Percentiles rank a stretch among this genome's conserved stretches.
Conservation (phyloP, 2,329 filamentous ascomycete genomes). For the Scleromitrula shiraiana region DNA sequence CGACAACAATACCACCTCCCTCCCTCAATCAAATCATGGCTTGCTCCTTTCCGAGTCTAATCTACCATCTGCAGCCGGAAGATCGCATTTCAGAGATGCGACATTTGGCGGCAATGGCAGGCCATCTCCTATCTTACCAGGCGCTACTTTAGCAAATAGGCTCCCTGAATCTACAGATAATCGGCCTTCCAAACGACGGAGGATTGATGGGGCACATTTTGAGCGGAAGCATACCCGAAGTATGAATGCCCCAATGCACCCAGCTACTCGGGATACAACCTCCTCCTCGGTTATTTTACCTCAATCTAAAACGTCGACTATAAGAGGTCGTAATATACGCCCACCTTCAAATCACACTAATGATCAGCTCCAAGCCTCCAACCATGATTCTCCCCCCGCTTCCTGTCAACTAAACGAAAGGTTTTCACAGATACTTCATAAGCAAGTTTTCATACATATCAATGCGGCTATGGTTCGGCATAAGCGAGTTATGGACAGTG, state of each 20-base stretch:
- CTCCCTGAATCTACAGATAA: not conserved
- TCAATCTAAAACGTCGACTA: not conserved
- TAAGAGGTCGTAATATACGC: not conserved
- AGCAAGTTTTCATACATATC: constrained; percentile 5
- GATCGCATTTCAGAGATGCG: not conserved
- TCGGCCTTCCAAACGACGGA: not conserved
- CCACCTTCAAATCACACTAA: no score
- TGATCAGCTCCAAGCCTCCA: not conserved
- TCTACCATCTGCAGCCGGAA: not conserved
- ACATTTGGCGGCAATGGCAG: no score
- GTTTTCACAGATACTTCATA: not conserved
- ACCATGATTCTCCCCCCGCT: not conserved
- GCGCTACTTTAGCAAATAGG: no score
- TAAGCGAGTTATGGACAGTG: not conserved
- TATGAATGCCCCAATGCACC: no score
- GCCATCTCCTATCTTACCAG: constrained; percentile 3
- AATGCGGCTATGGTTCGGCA: constrained; percentile 4
- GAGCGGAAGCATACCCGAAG: no score
- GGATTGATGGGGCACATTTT: not conserved
- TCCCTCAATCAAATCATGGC: constrained; percentile 1
- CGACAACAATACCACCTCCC: not conserved
- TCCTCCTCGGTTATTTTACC: not conserved
- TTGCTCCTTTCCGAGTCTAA: constrained; percentile 1
- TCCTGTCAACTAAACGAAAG: not conserved
- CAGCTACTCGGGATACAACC: not conserved